phyloP scores from a whole-genome alignment of 306 rosid species.

The Mimosa pudica region DNA sequence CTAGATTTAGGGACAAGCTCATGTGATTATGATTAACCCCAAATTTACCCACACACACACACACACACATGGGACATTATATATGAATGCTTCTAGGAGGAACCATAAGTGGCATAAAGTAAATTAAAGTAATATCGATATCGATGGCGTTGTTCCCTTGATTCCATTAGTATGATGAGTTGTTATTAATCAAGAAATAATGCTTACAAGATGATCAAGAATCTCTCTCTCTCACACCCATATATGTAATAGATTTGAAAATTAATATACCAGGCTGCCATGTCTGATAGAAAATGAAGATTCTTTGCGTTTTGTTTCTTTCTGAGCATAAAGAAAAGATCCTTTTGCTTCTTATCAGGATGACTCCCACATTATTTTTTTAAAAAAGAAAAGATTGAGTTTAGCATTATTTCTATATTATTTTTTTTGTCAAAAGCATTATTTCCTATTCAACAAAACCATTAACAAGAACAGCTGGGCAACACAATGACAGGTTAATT shows the following conservation, averaged over 20 bases:
- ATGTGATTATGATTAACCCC: neutral
- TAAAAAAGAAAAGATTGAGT: neutral
- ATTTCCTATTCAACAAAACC: conserved; percentile 33
- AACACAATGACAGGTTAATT: conserved; percentile 47
- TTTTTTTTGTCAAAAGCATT: neutral
- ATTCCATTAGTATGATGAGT: conserved; percentile 47
- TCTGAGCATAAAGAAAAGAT: conserved; percentile 40
- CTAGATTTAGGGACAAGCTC: neutral
- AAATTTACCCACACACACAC: neutral
- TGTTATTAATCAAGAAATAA: conserved; percentile 7
- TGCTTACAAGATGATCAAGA: conserved; percentile 44
- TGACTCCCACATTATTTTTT: conserved; percentile 36
- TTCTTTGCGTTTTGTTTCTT: conserved; percentile 43
- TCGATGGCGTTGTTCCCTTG: conserved; percentile 59
- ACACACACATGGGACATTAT: conserved; percentile 2
- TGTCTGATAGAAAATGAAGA: conserved; percentile 37
- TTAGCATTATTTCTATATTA: conserved; percentile 21
- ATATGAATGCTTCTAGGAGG: conserved; percentile 23
- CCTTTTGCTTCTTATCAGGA: conserved; percentile 36
- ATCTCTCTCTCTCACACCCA: conserved; percentile 4
- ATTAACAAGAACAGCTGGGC: conserved; percentile 50
- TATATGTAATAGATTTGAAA: neutral
- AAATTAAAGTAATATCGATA: conserved; percentile 23
- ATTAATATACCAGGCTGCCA: conserved; percentile 36
- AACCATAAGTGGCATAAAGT: conserved; percentile 35